A percentile compares a stretch with the other conserved stretches of the same genome.
These are phyloP conservation scores for Nematocida homosporus DNA, from an alignment of 371 early-diverging fungal species.

Conservation along the genomic window DNA sequence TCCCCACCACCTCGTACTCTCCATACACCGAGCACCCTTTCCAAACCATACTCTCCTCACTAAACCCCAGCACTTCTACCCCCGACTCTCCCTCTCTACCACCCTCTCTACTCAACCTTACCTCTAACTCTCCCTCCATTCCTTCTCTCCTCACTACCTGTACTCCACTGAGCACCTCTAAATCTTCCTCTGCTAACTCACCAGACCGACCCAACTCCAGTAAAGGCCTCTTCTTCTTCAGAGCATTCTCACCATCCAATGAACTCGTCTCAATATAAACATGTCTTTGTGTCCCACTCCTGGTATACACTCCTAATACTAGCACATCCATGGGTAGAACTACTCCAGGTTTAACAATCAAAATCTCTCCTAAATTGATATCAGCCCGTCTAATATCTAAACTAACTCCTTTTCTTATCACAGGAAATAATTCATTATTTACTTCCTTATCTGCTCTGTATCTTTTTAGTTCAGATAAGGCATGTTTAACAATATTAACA, in stretches of 20 bases:
- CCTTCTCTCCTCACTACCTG: constrained; percentile 24
- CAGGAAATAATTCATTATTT: constrained; percentile 4
- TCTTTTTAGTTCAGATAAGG: constrained; percentile 81
- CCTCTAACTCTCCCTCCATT: constrained; percentile 46
- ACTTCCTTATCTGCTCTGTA: constrained; percentile 73
- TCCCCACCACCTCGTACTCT: constrained; percentile 76
- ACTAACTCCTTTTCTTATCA: constrained; percentile 11
- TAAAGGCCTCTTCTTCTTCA: constrained; percentile 70
- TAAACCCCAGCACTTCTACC: too few relatives aligned
- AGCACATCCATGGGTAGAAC: constrained; percentile 71
- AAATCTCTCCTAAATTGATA: constrained; percentile 70
- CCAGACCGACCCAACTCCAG: constrained; percentile 7
- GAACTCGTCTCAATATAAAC: constrained; percentile 86
- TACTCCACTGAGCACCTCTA: constrained; percentile 6
- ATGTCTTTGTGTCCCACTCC: constrained; percentile 55
- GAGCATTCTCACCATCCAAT: constrained; percentile 87
- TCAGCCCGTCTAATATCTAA: constrained; percentile 56
- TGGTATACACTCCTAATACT: constrained; percentile 65
- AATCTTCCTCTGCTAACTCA: constrained; percentile 29
- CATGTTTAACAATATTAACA: constrained; percentile 83
- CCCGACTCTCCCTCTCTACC: constrained; percentile 69
- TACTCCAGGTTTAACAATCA: constrained; percentile 68
- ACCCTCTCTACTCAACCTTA: too few relatives aligned
- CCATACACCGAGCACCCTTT: constrained; percentile 83
- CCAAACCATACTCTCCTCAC: constrained; percentile 76